Base-by-base conservation (phyloP, 2,329 filamentous ascomycete genomes). In the Cephalotrichum gorgonifer region DNA sequence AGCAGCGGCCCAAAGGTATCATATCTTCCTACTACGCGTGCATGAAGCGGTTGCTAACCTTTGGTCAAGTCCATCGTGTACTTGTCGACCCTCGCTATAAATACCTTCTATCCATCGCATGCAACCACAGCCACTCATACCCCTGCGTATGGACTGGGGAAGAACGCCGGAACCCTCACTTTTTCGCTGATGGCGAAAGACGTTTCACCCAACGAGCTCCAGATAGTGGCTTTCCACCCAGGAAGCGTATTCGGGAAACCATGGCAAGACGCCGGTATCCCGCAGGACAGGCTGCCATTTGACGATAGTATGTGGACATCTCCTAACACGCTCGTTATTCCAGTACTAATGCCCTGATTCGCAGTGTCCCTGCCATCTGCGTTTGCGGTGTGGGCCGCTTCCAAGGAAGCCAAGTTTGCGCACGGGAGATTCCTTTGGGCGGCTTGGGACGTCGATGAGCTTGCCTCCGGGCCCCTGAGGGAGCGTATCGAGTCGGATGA, bases 361-460 rank as follows among this genome's bases (percentile, higher is more conserved):
- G 5, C 4, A 38, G 33, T 38, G 33, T 38, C 33, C 3, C 9
- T 38, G 33, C 33, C 33, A 17, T 14, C 33, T 38, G 33, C 33
- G 8, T 38, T 38, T n/a, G 33, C 33, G 8, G 62, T 74, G 6
- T 75, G 72, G 72, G 56, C 68, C 25, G 63, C 67, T 0, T 68
- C 64, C 22, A 54, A 64, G 1, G 70, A 76, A 52, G 71, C 73
- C 0, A 56, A 52, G 6, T 75, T 76, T 52, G 54, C 76, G 26
- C 69, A 65, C 35, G 63, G 67, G 2, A 70, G 68, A 43, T 69
- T 70, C 22, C 55, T 75, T 1, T 76, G 70, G 67, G 63, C 67
- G 12, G 70, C 71, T 20, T 77, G 72, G 73, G 74, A 78, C 55
- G 64, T 75, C 0, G 64, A 71, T 38, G 73, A 76, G 53, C 62